Conservation (phyloP, 305 asterid genomes). For the Fraxinus ornus region DNA sequence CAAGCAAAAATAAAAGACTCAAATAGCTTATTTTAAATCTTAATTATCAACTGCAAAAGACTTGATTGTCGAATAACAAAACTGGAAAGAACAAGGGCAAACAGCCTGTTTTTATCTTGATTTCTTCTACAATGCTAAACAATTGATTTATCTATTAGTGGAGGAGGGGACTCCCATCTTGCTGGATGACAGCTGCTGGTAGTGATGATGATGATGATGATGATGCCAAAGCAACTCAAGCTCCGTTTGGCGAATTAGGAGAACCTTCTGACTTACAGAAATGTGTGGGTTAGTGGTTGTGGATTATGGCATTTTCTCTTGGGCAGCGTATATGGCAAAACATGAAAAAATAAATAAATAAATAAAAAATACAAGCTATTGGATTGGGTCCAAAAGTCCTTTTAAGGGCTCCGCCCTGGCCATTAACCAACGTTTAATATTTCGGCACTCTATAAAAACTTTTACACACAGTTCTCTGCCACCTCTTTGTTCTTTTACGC, state of each 20-base stretch:
- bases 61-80: background rate
- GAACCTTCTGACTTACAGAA: conserved; percentile 23
- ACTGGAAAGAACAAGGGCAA: background rate
- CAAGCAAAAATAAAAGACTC: background rate
- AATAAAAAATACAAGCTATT: no score
- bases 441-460: background rate
- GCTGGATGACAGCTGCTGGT: background rate
- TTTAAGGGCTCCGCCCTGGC: background rate
- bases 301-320: no score
- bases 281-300: no score
- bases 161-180: background rate
- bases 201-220: conserved; percentile 15
- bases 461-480: background rate
- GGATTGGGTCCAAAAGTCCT: no score
- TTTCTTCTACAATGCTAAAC: background rate
- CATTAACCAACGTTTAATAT: background rate
- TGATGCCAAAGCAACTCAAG: conserved; percentile 40
- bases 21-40: background rate
- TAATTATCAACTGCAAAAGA: background rate
- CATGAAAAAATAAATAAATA: no score
- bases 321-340: no score
- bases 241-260: conserved; percentile 55
- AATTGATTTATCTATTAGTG: conserved; percentile 30
- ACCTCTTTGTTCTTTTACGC: background rate
- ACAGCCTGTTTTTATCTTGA: background rate